A percentile compares a stretch with the other conserved stretches of the same genome.
Evolutionary conservation across 1,139 yeast genomes (phyloP).

Genomic region (Geotrichum reessii): DNA sequence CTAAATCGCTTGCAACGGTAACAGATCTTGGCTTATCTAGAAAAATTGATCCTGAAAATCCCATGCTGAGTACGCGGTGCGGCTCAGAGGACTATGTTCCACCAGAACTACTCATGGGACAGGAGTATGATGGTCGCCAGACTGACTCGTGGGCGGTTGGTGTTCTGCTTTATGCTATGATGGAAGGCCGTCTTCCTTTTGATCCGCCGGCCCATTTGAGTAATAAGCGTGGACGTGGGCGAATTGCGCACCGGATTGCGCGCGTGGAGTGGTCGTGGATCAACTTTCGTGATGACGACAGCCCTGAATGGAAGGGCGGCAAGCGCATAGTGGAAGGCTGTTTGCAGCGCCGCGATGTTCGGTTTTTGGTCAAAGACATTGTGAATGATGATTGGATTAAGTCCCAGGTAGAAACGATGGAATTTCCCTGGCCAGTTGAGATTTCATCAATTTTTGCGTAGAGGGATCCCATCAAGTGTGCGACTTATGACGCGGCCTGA

Average conservation of each 20-base stretch:
- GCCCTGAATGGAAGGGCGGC: slow-evolving; percentile 41
- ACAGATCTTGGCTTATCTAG: slow-evolving; percentile 90
- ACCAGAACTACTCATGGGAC: slow-evolving; percentile 86
- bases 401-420: neutral
- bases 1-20: slow-evolving; percentile 50
- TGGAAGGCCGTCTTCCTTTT: slow-evolving; percentile 85
- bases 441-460: slow-evolving; percentile 32
- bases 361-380: slow-evolving; percentile 42
- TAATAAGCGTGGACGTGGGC: slow-evolving; percentile 46
- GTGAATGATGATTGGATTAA: slow-evolving; percentile 36
- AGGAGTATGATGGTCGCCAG: slow-evolving; percentile 81
- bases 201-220: slow-evolving; percentile 45
- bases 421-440: slow-evolving; percentile 53
- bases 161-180: slow-evolving; percentile 72
- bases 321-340: slow-evolving; percentile 51
- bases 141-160: slow-evolving; percentile 95
- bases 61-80: slow-evolving; percentile 74
- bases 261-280: slow-evolving; percentile 90
- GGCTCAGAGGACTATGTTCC: slow-evolving; percentile 95
- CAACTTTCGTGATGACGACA: slow-evolving; percentile 19
- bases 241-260: slow-evolving; percentile 84
- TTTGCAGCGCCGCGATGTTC: slow-evolving; percentile 48
- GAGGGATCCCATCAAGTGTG: too few species aligned
- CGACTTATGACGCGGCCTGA: neutral
- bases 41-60: slow-evolving; percentile 51